Conservation (phyloP, 805 yeast species). For the Lipomyces chichibuensis region DNA sequence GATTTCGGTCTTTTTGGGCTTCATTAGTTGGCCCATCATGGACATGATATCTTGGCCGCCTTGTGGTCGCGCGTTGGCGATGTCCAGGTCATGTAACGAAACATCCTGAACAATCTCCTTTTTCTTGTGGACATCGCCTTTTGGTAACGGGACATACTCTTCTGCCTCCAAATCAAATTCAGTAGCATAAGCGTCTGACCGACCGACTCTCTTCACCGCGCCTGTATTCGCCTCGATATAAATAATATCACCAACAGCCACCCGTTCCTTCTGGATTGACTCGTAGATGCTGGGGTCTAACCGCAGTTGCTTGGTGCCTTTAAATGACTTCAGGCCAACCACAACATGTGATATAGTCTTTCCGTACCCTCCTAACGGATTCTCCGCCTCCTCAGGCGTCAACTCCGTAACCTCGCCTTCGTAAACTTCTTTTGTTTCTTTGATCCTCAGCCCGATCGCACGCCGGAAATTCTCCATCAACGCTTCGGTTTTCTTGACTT, state of each 20-base stretch:
- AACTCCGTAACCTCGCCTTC: constrained; percentile 98
- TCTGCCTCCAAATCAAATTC: constrained; percentile 98
- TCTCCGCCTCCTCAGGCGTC: constrained; percentile 92
- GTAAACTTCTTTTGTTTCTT: constrained; percentile 95
- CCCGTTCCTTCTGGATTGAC: constrained; percentile 91
- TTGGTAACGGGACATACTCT: constrained; percentile 97
- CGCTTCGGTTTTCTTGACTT: constrained; percentile 94
- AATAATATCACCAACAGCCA: constrained; percentile 93
- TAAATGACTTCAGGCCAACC: constrained; percentile 92
- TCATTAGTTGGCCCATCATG: constrained; percentile 95
- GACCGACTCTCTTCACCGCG: constrained; percentile 92
- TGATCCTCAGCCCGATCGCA: constrained; percentile 93
- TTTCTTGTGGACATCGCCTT: constrained; percentile 98
- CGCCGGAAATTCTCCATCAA: constrained; percentile 95
- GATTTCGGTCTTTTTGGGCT: constrained; percentile 94
- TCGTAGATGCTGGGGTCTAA: constrained; percentile 99
- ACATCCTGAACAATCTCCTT: constrained; percentile 98
- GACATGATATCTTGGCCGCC: constrained; percentile 97
- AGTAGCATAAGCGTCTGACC: constrained; percentile 98
- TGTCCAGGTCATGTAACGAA: constrained; percentile 92
- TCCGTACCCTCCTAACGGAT: constrained; percentile 94
- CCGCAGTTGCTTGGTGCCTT: constrained; percentile 93
- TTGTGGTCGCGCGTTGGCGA: constrained; percentile 92
- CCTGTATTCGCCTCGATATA: constrained; percentile 98
- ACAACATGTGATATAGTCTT: constrained; percentile 93